Evolutionary conservation across 805 yeast genomes (phyloP).

Genomic region (Cyberlindnera euphorbiiphila): DNA sequence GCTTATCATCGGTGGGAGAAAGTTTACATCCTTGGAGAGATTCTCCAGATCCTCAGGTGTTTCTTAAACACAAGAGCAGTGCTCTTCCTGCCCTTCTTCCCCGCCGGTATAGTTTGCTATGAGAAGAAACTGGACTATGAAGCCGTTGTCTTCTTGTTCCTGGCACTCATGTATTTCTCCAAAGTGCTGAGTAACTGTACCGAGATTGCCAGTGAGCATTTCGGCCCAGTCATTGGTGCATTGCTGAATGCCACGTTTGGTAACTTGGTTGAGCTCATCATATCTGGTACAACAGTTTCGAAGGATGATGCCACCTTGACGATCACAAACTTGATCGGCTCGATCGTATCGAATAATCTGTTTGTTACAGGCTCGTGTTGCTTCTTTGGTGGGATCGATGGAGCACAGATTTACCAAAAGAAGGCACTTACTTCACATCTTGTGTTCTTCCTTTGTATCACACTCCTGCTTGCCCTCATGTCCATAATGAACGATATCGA

Average conservation of each 20-base stretch:
- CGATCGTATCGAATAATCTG: conserved; percentile 43
- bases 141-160: conserved; percentile 23
- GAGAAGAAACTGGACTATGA: conserved; percentile 12
- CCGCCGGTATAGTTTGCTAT: conserved; percentile 22
- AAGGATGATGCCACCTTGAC: conserved; percentile 45
- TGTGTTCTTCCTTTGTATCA: conserved; percentile 21
- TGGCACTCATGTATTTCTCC: conserved; percentile 24
- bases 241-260: conserved; percentile 49
- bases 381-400: conserved; percentile 24
- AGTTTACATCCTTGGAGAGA: conserved; percentile 13
- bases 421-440: conserved; percentile 17
- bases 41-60: conserved; percentile 17
- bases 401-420: conserved; percentile 14
- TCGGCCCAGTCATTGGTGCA: conserved; percentile 43
- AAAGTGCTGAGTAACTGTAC: conserved; percentile 25
- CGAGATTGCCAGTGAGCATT: conserved; percentile 23
- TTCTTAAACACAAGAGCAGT: conserved; percentile 21
- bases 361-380: conserved; percentile 29
- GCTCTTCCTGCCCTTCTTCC: conserved; percentile 21
- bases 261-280: conserved; percentile 48
- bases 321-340: conserved; percentile 47
- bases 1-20: conserved; percentile 17
- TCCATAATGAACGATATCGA: conserved; percentile 21
- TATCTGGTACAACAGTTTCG: conserved; percentile 44
- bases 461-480: conserved; percentile 18